A percentile compares a stretch with the other conserved stretches of the same genome.
Conservation (phyloP, 225 moss, liverwort and hornwort species). For the Antitrichia curtipendula region DNA sequence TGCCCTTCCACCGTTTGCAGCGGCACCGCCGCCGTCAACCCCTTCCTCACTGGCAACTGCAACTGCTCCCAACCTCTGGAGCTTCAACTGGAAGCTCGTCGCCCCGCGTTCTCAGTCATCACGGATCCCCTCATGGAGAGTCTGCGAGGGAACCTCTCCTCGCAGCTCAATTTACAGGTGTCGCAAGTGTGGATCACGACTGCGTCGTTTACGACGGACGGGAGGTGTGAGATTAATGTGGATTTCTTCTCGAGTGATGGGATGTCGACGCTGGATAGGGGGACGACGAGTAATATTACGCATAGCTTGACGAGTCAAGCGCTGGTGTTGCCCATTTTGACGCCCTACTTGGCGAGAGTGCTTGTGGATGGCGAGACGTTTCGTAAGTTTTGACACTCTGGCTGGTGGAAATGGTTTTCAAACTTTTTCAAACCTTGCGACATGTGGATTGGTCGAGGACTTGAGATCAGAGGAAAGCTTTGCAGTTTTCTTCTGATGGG, state of each 20-base stretch:
- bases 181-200: slow-evolving; percentile 2
- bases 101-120: slow-evolving; percentile 32
- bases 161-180: background rate
- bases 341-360: slow-evolving; percentile 3
- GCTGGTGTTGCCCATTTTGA: background rate
- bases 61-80: slow-evolving; percentile 32
- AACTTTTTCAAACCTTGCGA: too few species aligned
- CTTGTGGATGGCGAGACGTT: background rate
- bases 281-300: background rate
- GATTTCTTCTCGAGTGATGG: slow-evolving; percentile 18
- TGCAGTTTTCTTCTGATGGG: background rate
- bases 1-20: background rate
- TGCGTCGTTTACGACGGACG: background rate
- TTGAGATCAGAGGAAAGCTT: background rate
- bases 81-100: slow-evolving; percentile 24
- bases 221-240: background rate
- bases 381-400: background rate
- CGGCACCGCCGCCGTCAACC: background rate
- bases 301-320: background rate
- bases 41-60: slow-evolving; percentile 16
- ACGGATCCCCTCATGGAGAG: background rate
- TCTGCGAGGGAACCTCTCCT: background rate
- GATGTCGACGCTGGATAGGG: background rate
- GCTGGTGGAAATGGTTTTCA: background rate
- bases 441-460: background rate